These are phyloP conservation scores for Apiospora aurea DNA, from an alignment of 2,329 filamentous ascomycete species.

Conservation along the genomic window DNA sequence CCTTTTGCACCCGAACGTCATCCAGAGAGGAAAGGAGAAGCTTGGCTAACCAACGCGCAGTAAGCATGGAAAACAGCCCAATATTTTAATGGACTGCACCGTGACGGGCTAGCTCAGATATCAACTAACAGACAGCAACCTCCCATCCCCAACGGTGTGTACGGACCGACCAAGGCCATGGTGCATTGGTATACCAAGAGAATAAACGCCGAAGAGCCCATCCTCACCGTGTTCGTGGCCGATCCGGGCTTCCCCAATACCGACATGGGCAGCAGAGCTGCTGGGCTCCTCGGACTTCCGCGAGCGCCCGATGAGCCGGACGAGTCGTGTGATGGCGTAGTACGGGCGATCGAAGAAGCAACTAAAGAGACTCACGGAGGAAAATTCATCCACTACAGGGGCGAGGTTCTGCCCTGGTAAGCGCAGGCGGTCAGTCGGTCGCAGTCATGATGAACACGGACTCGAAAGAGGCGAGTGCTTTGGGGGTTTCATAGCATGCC, in stretches of 20 bases:
- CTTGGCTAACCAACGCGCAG: not conserved
- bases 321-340: not conserved
- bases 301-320: not conserved
- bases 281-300: not conserved
- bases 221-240: slow-evolving; percentile 17
- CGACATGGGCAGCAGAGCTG: slow-evolving; percentile 46
- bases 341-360: not conserved
- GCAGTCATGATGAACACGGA: too few species aligned
- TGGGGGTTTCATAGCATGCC: too few species aligned
- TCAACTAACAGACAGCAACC: slow-evolving; percentile 29
- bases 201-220: slow-evolving; percentile 39
- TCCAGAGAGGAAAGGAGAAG: not conserved
- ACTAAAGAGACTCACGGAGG: not conserved
- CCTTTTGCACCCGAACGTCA: not conserved
- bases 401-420: not conserved
- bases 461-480: too few species aligned
- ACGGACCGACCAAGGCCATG: slow-evolving; percentile 52
- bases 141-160: slow-evolving; percentile 44
- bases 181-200: slow-evolving; percentile 42
- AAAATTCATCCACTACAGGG: not conserved
- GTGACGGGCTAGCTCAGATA: not conserved
- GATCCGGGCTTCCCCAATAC: slow-evolving; percentile 50
- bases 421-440: too few species aligned
- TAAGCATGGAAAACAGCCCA: not conserved
- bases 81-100: not conserved